phyloP scores from a whole-genome alignment of 2,329 filamentous ascomycete species.

The Monilinia fructigena region DNA sequence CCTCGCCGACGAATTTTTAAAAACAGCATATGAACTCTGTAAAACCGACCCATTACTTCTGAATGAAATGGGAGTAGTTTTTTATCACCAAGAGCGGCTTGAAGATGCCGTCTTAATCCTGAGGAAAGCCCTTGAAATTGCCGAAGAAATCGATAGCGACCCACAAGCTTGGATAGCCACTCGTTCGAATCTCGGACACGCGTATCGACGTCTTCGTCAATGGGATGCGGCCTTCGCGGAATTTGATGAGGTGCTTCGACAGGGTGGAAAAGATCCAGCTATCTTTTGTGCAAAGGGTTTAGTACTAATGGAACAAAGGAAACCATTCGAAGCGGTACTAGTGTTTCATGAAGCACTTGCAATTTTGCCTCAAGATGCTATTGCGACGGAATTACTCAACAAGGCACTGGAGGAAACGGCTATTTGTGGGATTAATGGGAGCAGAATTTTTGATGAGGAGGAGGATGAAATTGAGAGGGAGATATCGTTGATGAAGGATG shows the following conservation, averaged over 20 bases:
- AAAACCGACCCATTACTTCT: constrained; percentile 83
- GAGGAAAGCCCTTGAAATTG: constrained; percentile 70
- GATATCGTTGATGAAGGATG: constrained; percentile 48
- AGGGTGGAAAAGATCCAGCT: constrained; percentile 74
- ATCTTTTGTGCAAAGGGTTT: constrained; percentile 83
- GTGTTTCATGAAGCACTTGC: constrained; percentile 83
- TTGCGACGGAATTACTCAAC: constrained; percentile 74
- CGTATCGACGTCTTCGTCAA: constrained; percentile 69
- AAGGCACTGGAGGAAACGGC: constrained; percentile 67
- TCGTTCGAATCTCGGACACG: constrained; percentile 85
- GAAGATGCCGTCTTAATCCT: constrained; percentile 77
- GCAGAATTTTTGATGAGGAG: constrained; percentile 42
- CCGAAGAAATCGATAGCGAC: constrained; percentile 78
- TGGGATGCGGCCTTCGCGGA: constrained; percentile 71
- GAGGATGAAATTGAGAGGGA: constrained; percentile 56
- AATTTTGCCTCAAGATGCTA: constrained; percentile 74
- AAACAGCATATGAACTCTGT: constrained; percentile 81
- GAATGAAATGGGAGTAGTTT: constrained; percentile 95
- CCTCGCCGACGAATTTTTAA: constrained; percentile 90
- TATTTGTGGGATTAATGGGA: constrained; percentile 34
- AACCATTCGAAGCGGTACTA: constrained; percentile 73
- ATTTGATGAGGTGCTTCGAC: constrained; percentile 83
- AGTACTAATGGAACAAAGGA: constrained; percentile 74
- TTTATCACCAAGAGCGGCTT: constrained; percentile 84
- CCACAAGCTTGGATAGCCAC: constrained; percentile 79